Percentiles rank a stretch among this genome's conserved stretches.
These are phyloP conservation scores for Saccharomyces hybrid DNA, from an alignment of 1,139 yeast species.

Conservation along the genomic window DNA sequence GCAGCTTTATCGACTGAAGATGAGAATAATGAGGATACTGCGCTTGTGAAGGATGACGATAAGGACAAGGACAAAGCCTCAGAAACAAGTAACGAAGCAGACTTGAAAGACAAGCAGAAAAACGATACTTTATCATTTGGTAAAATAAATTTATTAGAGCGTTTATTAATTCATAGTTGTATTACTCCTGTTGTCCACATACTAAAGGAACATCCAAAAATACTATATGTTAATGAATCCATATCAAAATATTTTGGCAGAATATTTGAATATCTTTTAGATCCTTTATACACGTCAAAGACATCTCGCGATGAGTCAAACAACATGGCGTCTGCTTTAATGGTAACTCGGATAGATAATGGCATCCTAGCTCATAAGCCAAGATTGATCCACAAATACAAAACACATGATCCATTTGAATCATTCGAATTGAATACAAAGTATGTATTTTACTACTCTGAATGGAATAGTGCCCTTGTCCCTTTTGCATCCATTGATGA, in stretches of 20 bases:
- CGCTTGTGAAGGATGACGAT: conserved; percentile 13
- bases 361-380: conserved; percentile 19
- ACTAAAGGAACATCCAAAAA: conserved; percentile 54
- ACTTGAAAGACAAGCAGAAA: conserved; percentile 3
- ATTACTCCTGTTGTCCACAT: conserved; percentile 57
- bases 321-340: conserved; percentile 3
- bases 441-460: conserved; percentile 43
- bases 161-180: conserved; percentile 55
- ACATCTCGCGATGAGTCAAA: conserved; percentile 3
- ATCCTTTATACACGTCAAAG: conserved; percentile 40
- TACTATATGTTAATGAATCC: conserved; percentile 50
- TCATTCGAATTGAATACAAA: conserved; percentile 29
- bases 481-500: conserved; percentile 37
- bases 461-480: conserved; percentile 44
- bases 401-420: conserved; percentile 34
- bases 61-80: conserved; percentile 4
- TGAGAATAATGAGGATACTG: conserved; percentile 34
- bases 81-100: conserved; percentile 3
- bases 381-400: conserved; percentile 24
- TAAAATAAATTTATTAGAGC: conserved; percentile 40
- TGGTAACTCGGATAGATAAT: conserved; percentile 14
- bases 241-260: conserved; percentile 44
- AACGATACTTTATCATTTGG: conserved; percentile 7
- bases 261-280: conserved; percentile 44
- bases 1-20: conserved; percentile 73